Percentiles rank a stretch among this genome's conserved stretches.
phyloP scores from a whole-genome alignment of 495 filamentous ascomycete species.

The Aspergillus biplanus region DNA sequence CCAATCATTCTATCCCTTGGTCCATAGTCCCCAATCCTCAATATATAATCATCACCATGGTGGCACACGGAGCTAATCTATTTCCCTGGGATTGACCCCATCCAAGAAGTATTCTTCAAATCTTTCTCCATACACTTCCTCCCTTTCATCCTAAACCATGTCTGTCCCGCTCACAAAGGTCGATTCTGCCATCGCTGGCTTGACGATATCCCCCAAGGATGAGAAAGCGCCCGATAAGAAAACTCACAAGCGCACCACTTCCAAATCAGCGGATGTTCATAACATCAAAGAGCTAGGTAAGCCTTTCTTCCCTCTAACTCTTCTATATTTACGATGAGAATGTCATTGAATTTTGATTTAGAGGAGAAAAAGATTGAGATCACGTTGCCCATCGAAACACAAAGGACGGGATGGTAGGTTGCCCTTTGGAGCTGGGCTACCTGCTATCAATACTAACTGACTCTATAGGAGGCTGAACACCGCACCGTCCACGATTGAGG shows the following conservation, averaged over 20 bases:
- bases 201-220: conserved; percentile 67
- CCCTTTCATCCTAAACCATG: conserved; percentile 49
- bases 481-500: conserved; percentile 72
- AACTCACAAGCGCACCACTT: conserved; percentile 67
- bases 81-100: neutral
- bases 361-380: conserved; percentile 76
- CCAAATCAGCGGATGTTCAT: conserved; percentile 67
- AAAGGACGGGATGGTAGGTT: conserved; percentile 85
- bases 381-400: conserved; percentile 82
- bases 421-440: conserved; percentile 6
- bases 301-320: conserved; percentile 27
- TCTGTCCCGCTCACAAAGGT: conserved; percentile 77
- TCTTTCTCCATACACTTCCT: conserved; percentile 13
- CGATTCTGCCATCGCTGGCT: conserved; percentile 82
- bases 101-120: neutral
- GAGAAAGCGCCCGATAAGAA: conserved; percentile 57
- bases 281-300: conserved; percentile 88
- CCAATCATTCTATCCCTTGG: conserved; percentile 5
- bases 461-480: conserved; percentile 83
- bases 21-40: neutral
- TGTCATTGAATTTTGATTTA: conserved; percentile 33
- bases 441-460: conserved; percentile 14
- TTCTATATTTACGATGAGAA: neutral
- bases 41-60: neutral
- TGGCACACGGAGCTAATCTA: conserved; percentile 10